Evolutionary conservation across 306 rosid species (phyloP), one percentile per base, ranked within the genome.

Genomic region (Albizia julibrissin): DNA sequence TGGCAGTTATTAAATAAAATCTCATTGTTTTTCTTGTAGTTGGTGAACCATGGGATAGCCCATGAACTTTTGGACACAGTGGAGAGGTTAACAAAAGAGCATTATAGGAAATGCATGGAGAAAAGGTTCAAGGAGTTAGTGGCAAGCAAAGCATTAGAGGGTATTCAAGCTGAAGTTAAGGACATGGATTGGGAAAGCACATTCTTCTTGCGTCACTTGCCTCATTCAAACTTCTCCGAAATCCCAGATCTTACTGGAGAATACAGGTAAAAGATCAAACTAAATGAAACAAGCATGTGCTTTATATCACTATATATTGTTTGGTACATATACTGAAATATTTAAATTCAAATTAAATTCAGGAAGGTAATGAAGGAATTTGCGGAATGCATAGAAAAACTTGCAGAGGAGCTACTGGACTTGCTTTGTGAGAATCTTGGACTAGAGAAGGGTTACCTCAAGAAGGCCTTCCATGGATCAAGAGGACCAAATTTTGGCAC

Each of bases 121-220:
- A 78, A 87, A 29, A 83, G 87, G 80, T 90, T 90, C 89, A 88
- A 80, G 59, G 92, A 90, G 49, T 50, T 81, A 5, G 87, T 90
- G 79, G 80, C 84, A 47, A 85, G 85, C 86, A 90, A 88, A 44
- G 88, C 86, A 4, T 37, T 90, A 0, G 89, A 89, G 1, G 85
- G 74, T 56, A 89, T 84, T 10, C 74, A 84, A 42, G 71, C 85
- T 5, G 94, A 90, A 74, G 92, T 91, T 74, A 82, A 82, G 3
- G 91, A 91, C 79, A 71, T 85, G 81, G 94, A 91, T 39, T 91
- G 94, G 94, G 94, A 91, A 61, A 87, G 89, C 82, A 91, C 94
- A 72, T 89, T 91, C 87, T 70, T 64, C 86, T 64, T 91, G 79
- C 90, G 88, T 69, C 91, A 91, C 49, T 92, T 85, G 27, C 94